phyloP scores from a whole-genome alignment of 2,329 filamentous ascomycete species.

The Thielaviopsis populi region DNA sequence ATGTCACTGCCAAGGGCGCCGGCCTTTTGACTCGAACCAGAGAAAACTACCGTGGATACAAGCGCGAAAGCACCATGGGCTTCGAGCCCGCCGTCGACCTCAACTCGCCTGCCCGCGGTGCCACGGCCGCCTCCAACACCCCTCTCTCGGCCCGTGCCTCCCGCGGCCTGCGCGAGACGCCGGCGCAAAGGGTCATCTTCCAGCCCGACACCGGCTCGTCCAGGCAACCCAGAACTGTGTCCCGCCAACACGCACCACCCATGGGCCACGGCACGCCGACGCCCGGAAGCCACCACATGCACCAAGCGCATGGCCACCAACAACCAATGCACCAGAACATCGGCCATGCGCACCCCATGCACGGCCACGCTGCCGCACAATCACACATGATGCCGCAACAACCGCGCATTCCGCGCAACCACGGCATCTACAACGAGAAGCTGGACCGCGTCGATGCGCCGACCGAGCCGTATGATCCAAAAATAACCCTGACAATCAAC shows the following conservation, averaged over 20 bases:
- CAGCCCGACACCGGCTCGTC: conserved; percentile 60
- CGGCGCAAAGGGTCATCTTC: conserved; percentile 69
- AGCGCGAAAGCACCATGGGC: conserved; percentile 35
- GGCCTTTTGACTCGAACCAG: conserved; percentile 62
- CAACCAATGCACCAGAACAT: conserved; percentile 18
- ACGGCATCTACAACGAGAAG: conserved; percentile 16
- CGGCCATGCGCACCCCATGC: conserved; percentile 21
- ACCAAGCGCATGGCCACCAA: neutral
- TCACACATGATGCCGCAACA: conserved; percentile 11
- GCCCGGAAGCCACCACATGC: neutral
- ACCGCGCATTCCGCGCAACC: conserved; percentile 33
- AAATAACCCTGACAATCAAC: conserved; percentile 21
- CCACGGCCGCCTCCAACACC: conserved; percentile 29
- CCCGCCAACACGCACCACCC: neutral
- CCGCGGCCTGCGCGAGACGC: conserved; percentile 61
- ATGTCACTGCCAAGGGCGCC: conserved; percentile 73
- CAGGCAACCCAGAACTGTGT: conserved; percentile 30
- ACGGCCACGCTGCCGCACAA: neutral
- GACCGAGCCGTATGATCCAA: conserved; percentile 43
- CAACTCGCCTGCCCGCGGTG: conserved; percentile 39
- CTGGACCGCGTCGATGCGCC: conserved; percentile 13
- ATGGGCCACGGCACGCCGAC: conserved; percentile 1
- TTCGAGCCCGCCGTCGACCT: conserved; percentile 46
- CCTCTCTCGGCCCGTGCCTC: conserved; percentile 41
- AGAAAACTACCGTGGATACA: conserved; percentile 51